Percentiles rank a stretch among this genome's conserved stretches.
Conservation (phyloP, 169 alveolate genomes). For the Babesia bigemina region DNA sequence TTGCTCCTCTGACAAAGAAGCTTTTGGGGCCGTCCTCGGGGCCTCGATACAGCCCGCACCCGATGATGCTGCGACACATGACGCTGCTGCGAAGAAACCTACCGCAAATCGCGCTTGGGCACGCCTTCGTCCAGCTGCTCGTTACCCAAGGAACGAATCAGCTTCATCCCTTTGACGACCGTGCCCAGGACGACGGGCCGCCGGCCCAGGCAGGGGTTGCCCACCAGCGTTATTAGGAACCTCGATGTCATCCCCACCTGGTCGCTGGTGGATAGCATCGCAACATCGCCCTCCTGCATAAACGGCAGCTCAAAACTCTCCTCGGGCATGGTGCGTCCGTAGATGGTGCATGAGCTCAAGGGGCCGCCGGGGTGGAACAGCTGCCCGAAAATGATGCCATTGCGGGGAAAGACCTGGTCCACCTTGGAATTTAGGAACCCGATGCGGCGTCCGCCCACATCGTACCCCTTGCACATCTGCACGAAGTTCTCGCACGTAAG, state of each 20-base stretch:
- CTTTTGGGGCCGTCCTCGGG: constrained; percentile 62
- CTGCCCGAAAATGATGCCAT: constrained; percentile 72
- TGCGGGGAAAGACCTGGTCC: constrained; percentile 67
- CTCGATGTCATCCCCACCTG: constrained; percentile 67
- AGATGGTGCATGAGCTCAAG: constrained; percentile 71
- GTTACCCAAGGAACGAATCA: constrained; percentile 63
- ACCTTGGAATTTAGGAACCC: constrained; percentile 74
- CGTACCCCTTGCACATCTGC: constrained; percentile 73
- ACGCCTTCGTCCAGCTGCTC: constrained; percentile 70
- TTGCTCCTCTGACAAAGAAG: neutral
- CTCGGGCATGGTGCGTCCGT: constrained; percentile 71
- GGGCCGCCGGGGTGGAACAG: constrained; percentile 61
- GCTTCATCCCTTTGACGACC: constrained; percentile 78
- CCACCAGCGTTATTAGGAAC: constrained; percentile 71
- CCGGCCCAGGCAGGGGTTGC: constrained; percentile 67
- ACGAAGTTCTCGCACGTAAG: constrained; percentile 76
- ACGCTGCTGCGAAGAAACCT: constrained; percentile 62
- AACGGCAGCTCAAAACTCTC: constrained; percentile 71
- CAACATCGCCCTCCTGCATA: constrained; percentile 80
- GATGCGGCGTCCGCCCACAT: constrained; percentile 63
- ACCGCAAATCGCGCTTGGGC: constrained; percentile 68
- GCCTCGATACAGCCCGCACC: constrained; percentile 63
- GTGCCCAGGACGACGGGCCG: constrained; percentile 77
- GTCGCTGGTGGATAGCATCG: constrained; percentile 69
- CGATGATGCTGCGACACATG: constrained; percentile 21